Evolutionary conservation across 2,329 filamentous ascomycete species (phyloP), one percentile per base, ranked within the genome.

Genomic region (Alternaria metachromatica): DNA sequence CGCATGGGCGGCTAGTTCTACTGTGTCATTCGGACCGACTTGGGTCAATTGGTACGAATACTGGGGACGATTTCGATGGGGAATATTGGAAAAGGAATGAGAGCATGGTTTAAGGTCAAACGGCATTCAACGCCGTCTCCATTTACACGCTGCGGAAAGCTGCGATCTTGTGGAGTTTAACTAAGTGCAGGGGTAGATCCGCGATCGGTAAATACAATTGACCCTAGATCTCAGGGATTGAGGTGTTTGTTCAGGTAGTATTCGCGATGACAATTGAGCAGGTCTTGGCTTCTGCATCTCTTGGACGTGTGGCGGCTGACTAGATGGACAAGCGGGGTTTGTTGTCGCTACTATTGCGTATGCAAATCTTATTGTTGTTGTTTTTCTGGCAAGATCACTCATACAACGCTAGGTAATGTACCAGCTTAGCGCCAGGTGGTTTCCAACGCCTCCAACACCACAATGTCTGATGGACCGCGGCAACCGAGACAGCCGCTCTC

Each of bases 351-450:
- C 28, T 23, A 23, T 37, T 51, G 26, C 13, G 49, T 26, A 51
- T 37, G 28, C 49, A 23, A 53, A 53, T 53, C 49, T 53, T 53
- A n/a, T 53, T 37, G 13, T 41, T 53, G 49, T 53, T 53, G 33
- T 53, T 53, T 30, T 53, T 53, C 30, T 30, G 7, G 9, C 20
- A 53, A 53, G 13, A 11, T 37, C 28, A 18, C 49, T 23, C 28
- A n/a, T 25, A 10, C 37, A 8, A 25, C 49, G 49, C 49, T 41
- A 41, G 30, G 20, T 8, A 25, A 28, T 8, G 15, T 20, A 53
- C 49, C 49, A 7, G 20, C 30, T 37, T 53, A 21, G 49, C 18
- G 8, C 49, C 12, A 51, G 20, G 21, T 28, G 28, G 13, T 53
- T 53, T 53, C 37, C 28, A 53, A 53, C 20, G 13, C 30, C 30